Evolutionary conservation across 257 asterid species (phyloP), one percentile per base, ranked within the genome.

Genomic region (Penstemon davidsonii): DNA sequence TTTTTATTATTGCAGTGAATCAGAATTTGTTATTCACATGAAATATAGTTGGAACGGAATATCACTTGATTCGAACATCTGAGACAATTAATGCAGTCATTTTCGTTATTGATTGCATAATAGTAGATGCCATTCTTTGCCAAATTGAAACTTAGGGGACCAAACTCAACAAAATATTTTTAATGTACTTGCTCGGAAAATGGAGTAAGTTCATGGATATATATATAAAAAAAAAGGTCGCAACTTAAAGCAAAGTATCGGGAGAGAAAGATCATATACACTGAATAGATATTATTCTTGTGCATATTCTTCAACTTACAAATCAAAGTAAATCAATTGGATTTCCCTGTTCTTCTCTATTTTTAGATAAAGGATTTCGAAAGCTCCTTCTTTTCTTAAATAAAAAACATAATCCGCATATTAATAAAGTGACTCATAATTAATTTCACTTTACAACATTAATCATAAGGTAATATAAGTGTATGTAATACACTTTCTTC

Each of bases 51-150:
- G 2, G 33, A 25, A 5, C 11, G 2, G 33, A 25, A 5, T 2
- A 6, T 3, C 51, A 25, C 33, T 25, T 12, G 51, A 46, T 12
- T 6, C 12, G 33, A 25, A 25, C 8, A 46, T 46, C 51, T 5
- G 51, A 46, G 51, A 8, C 12, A 46, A 46, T 3, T 12, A 46
- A 55, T 55, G 3, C 11, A 7, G 12, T 55, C 39, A 0, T 33
- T 19, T 55, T 38, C 63, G 6, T 25, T 37, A 2, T 58, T 38
- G 39, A 38, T 38, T 5, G n/a, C n/a, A 40, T 4, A 60, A 25
- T 25, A 25, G 1, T 25, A 40, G 50, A 60, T 60, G 19, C 46
- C 46, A 39, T 60, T 60, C 46, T 60, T 60, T 60, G 64, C 39
- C 52, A 7, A n/a, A n/a, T 60, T 42, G 51, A 42, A 40, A 10